Evolutionary conservation across 1,139 yeast species (phyloP), one percentile per base, ranked within the genome.

Genomic region (Yamadazyma membranifaciens): DNA sequence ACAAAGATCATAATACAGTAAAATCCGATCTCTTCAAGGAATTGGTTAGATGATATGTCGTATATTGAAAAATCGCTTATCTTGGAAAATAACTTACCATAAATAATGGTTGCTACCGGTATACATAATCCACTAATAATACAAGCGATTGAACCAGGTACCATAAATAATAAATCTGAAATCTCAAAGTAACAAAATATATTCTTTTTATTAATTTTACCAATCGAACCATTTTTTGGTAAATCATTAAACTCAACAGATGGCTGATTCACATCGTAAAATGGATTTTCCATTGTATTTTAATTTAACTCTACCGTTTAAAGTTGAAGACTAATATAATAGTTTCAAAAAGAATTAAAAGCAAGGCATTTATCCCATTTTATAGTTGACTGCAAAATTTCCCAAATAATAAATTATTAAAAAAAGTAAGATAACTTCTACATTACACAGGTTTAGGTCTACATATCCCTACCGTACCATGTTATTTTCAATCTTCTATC

Each of bases 41-140:
- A 81, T 1, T 43, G 48, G 10, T 55, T 45, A 0, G 59, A 43
- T 1, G 51, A n/a, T 15, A 60, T 66, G 1, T 59, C 41, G 0
- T 72, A 67, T 1, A 47, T 17, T 3, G 63, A 57, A 37, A 68
- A 71, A 1, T 59, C 51, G 1, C 80, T 57, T 9, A 88, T 62
- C 2, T 73, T 63, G 9, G 69, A 63, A 52, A 88, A 86, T 1
- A 85, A 71, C 43, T 74, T 63, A 1, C 95, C 95, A 44, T 83
- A 76, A 9, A 88, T 53, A 5, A 85, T 68, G 0, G 94, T 79
- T 27, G 81, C 75, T 1, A 77, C 69, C 0, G 95, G 86, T 0
- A 86, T 76, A 0, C 78, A 75, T 2, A 73, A 57, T 0, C 86
- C 80, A 12, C 80, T 67, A 0, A 67, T 51, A 28, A 52, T 47